Evolutionary conservation across 2,329 filamentous ascomycete species (phyloP), one percentile per base, ranked within the genome.

Genomic region (Aspergillus sp.): DNA sequence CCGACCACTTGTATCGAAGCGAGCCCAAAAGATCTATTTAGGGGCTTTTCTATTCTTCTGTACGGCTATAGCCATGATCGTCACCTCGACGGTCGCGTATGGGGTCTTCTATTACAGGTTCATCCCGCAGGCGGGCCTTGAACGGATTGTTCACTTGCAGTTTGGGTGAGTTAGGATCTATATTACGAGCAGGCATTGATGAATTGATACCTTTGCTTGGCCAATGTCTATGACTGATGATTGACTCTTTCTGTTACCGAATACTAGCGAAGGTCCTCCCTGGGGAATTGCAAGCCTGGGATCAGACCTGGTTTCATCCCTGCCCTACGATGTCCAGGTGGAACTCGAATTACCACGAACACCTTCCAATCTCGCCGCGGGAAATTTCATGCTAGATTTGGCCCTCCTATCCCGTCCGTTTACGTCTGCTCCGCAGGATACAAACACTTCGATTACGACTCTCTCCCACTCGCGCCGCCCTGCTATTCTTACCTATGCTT

Each of bases 301-400:
- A 10, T 68, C 80, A 19, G 81, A 85, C 50, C 79, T 95, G 63
- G 86, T 89, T 66, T 81, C 86, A 17, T 82, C 86, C 50, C 94
- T 97, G 74, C 84, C 88, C 51, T 99, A 99, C 81, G 92, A 98
- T 74, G 84, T 99, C 44, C 83, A 85, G 5, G 82, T 98, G 1
- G 82, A 86, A 21, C 82, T 99, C 32, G 84, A 85, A 3, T 82
- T 99, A 64, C 95, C 95, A 17, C 87, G 89, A 42, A 95, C 91
- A 2, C 87, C 86, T 0, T 77, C 83, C 1, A 99, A 99, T 70
- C 78, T 90, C 21, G 84, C 84, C 2, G 84, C 85, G 13, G 95
- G 95, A 27, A 98, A 98, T 78, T 98, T 97, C 81, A 99, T 99
- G 95, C 80, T 98, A 17, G 88, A 90, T 50, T 79, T 96, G 15